Percentiles rank a stretch among this genome's conserved stretches.
Evolutionary conservation across 1,284 basidiomycete species (phyloP).

Genomic region (Fistulinella staudtii): DNA sequence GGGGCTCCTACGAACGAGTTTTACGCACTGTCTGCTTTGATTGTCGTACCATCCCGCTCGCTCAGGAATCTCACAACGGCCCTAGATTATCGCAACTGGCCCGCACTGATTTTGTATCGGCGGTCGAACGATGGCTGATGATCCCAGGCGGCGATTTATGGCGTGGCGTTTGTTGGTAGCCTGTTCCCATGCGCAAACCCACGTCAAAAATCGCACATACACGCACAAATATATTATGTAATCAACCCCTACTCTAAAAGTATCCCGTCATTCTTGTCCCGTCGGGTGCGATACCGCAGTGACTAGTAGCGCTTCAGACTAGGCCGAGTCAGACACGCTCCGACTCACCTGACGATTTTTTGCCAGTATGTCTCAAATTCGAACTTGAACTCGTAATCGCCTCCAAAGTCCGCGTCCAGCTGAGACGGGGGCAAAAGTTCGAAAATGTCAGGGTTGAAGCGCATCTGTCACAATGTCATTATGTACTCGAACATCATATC

Average conservation of each 20-base stretch:
- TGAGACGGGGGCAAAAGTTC: conserved; percentile 75
- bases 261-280: conserved; percentile 45
- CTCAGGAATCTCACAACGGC: conserved; percentile 17
- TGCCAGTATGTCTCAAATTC: conserved; percentile 78
- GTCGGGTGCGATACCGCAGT: conserved; percentile 58
- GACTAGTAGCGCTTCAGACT: conserved; percentile 34
- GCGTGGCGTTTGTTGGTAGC: conserved; percentile 23
- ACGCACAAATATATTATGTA: conserved; percentile 22
- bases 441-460: conserved; percentile 79
- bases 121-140: conserved; percentile 25
- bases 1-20: conserved; percentile 10
- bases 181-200: not conserved
- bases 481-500: not conserved
- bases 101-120: conserved; percentile 2
- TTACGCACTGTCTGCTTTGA: conserved; percentile 35
- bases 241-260: conserved; percentile 4
- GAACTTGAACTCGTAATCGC: conserved; percentile 74
- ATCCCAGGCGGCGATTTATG: conserved; percentile 26
- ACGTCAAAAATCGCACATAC: conserved; percentile 10
- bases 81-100: not conserved
- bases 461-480: conserved; percentile 53
- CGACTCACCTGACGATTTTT: conserved; percentile 60
- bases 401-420: conserved; percentile 81
- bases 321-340: not conserved
- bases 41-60: conserved; percentile 30